Percentiles rank a stretch among this genome's conserved stretches.
Conservation (phyloP, 768 basidiomycete species). For the Cyclocybe aegerita region DNA sequence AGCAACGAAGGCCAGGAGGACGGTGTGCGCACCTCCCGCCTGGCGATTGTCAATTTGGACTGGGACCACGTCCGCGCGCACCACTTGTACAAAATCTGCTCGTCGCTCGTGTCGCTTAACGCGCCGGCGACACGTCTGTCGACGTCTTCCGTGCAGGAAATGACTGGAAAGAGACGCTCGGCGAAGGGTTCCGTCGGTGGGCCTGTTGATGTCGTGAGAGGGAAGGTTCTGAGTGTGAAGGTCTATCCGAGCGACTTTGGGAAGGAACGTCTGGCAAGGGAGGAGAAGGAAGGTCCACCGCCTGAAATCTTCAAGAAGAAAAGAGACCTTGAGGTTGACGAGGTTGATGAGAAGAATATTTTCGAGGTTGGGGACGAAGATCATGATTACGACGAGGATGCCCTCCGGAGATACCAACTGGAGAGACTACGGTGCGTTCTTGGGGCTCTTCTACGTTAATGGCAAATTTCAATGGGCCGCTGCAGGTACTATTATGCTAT, state of each 20-base stretch:
- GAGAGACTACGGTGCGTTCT: slow-evolving; percentile 79
- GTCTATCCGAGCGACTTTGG: slow-evolving; percentile 96
- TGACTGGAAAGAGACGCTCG: slow-evolving; percentile 13
- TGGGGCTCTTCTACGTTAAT: neutral
- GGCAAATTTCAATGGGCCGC: neutral
- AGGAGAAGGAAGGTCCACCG: slow-evolving; percentile 91
- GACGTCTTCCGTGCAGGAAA: slow-evolving; percentile 15
- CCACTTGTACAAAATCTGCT: slow-evolving; percentile 91
- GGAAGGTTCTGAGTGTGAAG: slow-evolving; percentile 72
- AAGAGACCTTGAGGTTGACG: slow-evolving; percentile 41
- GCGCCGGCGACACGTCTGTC: slow-evolving; percentile 41
- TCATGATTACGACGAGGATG: slow-evolving; percentile 80
- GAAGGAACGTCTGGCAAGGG: slow-evolving; percentile 77
- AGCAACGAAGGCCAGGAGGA: slow-evolving; percentile 28
- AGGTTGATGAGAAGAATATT: slow-evolving; percentile 63
- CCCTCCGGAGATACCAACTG: slow-evolving; percentile 87
- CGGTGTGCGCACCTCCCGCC: slow-evolving; percentile 56
- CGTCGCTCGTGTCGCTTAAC: slow-evolving; percentile 74
- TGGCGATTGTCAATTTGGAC: slow-evolving; percentile 95
- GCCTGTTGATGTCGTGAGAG: slow-evolving; percentile 43
- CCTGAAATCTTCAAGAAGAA: slow-evolving; percentile 73
- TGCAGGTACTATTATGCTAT: slow-evolving; percentile 93
- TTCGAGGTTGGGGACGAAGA: slow-evolving; percentile 67
- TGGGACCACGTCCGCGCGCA: slow-evolving; percentile 94
- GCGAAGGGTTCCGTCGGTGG: slow-evolving; percentile 9